Evolutionary conservation across 2,329 filamentous ascomycete genomes (phyloP).

Genomic region (Claviceps quebecensis): DNA sequence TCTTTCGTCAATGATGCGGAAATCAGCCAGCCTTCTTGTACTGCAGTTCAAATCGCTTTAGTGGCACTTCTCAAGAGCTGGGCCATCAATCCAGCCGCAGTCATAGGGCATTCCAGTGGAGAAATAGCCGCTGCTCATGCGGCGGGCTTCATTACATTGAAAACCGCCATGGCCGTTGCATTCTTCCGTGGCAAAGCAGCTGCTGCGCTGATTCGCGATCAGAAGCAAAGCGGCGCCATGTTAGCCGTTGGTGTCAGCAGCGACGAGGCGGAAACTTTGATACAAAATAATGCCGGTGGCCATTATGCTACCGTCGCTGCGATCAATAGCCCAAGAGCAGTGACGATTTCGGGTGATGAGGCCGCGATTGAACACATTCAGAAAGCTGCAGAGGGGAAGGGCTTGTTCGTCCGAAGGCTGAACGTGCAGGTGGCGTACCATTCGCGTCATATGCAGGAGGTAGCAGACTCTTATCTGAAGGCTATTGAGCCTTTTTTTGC

Average conservation of each 20-base stretch:
- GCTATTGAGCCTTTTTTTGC: slow-evolving; percentile 3
- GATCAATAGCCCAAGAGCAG: slow-evolving; percentile 15
- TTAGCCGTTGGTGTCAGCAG: slow-evolving; percentile 14
- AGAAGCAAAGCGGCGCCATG: slow-evolving; percentile 11
- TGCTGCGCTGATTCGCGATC: slow-evolving; percentile 1
- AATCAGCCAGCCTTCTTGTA: slow-evolving; percentile 21
- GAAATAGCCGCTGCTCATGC: slow-evolving; percentile 22
- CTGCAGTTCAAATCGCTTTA: slow-evolving; percentile 24
- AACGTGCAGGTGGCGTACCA: slow-evolving; percentile 19
- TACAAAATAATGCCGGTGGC: slow-evolving; percentile 2
- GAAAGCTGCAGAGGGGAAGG: slow-evolving; percentile 11
- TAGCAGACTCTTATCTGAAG: slow-evolving; percentile 3
- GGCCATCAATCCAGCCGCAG: slow-evolving; percentile 12
- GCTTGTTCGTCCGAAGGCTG: slow-evolving; percentile 19
- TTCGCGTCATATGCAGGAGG: slow-evolving; percentile 11
- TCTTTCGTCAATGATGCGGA: slow-evolving; percentile 7
- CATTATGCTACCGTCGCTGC: slow-evolving; percentile 12
- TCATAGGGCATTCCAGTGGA: slow-evolving; percentile 20
- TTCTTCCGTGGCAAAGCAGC: slow-evolving; percentile 10
- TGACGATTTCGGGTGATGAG: slow-evolving; percentile 18
- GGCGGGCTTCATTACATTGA: slow-evolving; percentile 13
- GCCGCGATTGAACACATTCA: slow-evolving; percentile 13
- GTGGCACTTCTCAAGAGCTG: slow-evolving; percentile 17
- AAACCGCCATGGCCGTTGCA: slow-evolving; percentile 8
- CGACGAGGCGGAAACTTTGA: slow-evolving; percentile 1